Percentiles rank a stretch among this genome's conserved stretches.
Conservation (phyloP, 768 basidiomycete species). For the Suillus brevipes region DNA sequence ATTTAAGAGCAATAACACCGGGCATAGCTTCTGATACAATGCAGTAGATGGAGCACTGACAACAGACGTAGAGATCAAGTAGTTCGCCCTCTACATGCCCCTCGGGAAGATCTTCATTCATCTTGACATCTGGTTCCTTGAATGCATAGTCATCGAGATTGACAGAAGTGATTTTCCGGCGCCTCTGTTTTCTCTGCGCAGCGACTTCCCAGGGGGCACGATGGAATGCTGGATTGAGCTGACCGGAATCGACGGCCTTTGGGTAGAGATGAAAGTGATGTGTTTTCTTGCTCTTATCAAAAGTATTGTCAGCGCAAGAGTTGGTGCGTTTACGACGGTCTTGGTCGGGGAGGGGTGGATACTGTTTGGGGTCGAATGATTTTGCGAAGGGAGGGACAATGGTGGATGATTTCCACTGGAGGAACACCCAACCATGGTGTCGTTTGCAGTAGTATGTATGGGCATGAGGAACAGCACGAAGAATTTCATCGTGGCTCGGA, state of each 20-base stretch:
- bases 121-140: slow-evolving; percentile 29
- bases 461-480: slow-evolving; percentile 75
- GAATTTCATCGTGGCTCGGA: slow-evolving; percentile 64
- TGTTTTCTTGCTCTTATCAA: slow-evolving; percentile 54
- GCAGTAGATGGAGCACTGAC: slow-evolving; percentile 78
- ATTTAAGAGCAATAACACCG: slow-evolving; percentile 65
- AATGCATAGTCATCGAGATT: slow-evolving; percentile 28
- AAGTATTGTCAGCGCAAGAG: slow-evolving; percentile 57
- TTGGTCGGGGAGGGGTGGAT: slow-evolving; percentile 56
- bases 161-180: slow-evolving; percentile 51
- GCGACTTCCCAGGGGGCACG: slow-evolving; percentile 61
- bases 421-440: slow-evolving; percentile 81
- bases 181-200: slow-evolving; percentile 50
- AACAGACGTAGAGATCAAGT: slow-evolving; percentile 80
- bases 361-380: slow-evolving; percentile 45
- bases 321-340: slow-evolving; percentile 44
- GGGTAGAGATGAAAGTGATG: slow-evolving; percentile 83
- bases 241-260: slow-evolving; percentile 66
- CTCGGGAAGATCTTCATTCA: slow-evolving; percentile 36
- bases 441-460: slow-evolving; percentile 81
- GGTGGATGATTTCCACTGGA: slow-evolving; percentile 66
- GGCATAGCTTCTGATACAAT: slow-evolving; percentile 70
- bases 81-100: slow-evolving; percentile 48
- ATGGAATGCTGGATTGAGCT: slow-evolving; percentile 61
- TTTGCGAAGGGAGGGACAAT: slow-evolving; percentile 60